Conservation (phyloP, 352 stramenopile genomes). For the Pythium biforme region DNA sequence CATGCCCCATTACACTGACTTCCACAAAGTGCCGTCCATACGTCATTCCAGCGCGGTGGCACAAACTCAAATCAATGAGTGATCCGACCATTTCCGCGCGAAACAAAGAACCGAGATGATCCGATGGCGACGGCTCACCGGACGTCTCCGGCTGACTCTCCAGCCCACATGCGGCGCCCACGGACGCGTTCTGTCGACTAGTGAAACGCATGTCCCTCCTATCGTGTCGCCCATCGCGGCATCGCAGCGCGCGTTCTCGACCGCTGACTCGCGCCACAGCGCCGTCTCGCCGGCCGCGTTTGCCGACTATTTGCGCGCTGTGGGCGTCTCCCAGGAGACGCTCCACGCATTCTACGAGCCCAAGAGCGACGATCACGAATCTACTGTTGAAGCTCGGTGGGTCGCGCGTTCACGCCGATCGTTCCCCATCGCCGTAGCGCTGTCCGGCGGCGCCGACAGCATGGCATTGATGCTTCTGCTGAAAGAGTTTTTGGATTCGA, state of each 20-base stretch:
- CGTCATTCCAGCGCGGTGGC: constrained; percentile 4
- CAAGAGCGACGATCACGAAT: neutral
- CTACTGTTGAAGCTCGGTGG: neutral
- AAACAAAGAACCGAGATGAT: neutral
- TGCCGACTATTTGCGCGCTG: neutral
- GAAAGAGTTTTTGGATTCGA: constrained; percentile 50
- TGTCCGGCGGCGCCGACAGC: constrained; percentile 79
- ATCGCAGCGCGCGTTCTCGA: neutral
- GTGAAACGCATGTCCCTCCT: neutral
- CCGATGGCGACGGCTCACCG: neutral
- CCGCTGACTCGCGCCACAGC: neutral
- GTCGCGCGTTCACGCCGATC: neutral
- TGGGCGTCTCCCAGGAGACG: neutral
- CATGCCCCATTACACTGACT: neutral
- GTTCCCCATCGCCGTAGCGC: constrained; percentile 67
- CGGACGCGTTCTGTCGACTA: neutral
- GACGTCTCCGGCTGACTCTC: too few relatives aligned
- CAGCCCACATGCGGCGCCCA: neutral
- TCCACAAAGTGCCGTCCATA: constrained; percentile 1
- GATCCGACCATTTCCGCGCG: neutral
- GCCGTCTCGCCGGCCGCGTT: constrained; percentile 5
- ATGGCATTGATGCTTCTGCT: constrained; percentile 81
- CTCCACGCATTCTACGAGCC: constrained; percentile 1
- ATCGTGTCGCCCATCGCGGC: neutral
- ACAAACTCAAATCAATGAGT: constrained; percentile 4